A percentile compares a stretch with the other conserved stretches of the same genome.
These are phyloP conservation scores for Podaxis sp. DNA, from an alignment of 768 basidiomycete genomes.

Conservation along the genomic window DNA sequence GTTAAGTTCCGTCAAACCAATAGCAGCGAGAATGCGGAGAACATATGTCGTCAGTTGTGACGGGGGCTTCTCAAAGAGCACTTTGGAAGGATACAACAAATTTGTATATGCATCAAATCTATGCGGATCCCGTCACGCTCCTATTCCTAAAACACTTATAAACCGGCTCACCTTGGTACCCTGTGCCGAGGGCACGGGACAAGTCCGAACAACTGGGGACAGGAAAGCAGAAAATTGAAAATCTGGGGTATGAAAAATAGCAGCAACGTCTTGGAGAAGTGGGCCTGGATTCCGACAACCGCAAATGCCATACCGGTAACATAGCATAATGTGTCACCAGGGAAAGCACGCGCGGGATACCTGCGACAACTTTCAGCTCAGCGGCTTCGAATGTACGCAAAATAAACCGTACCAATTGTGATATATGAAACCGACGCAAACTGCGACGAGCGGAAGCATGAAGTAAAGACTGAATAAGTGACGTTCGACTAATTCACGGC, in stretches of 20 bases:
- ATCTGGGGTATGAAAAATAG: constrained; percentile 98
- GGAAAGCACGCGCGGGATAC: constrained; percentile 95
- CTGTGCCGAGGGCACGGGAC: constrained; percentile 95
- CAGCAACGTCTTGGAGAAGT: constrained; percentile 95
- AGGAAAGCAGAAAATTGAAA: constrained; percentile 94
- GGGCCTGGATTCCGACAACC: constrained; percentile 94
- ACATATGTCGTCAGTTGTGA: constrained; percentile 51
- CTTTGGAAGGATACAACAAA: constrained; percentile 75
- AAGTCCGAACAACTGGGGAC: constrained; percentile 91
- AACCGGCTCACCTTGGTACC: constrained; percentile 69
- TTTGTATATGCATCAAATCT: constrained; percentile 79
- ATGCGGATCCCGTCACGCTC: constrained; percentile 12
- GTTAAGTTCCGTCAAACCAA: constrained; percentile 70
- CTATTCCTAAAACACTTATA: constrained; percentile 9
- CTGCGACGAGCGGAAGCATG: constrained; percentile 92
- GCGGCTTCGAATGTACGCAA: neutral
- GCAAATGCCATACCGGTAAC: constrained; percentile 98
- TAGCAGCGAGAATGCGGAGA: constrained; percentile 56
- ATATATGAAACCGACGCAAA: constrained; percentile 87
- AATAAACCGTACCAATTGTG: constrained; percentile 82
- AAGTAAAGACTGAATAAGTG: constrained; percentile 97
- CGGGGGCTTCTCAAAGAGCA: constrained; percentile 58
- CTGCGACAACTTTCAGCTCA: constrained; percentile 38
- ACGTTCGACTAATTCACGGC: constrained; percentile 82
- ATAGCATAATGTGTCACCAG: constrained; percentile 97